These are phyloP conservation scores for Austroboletus olivaceoglutinosus DNA, from an alignment of 1,284 basidiomycete species.

Conservation along the genomic window DNA sequence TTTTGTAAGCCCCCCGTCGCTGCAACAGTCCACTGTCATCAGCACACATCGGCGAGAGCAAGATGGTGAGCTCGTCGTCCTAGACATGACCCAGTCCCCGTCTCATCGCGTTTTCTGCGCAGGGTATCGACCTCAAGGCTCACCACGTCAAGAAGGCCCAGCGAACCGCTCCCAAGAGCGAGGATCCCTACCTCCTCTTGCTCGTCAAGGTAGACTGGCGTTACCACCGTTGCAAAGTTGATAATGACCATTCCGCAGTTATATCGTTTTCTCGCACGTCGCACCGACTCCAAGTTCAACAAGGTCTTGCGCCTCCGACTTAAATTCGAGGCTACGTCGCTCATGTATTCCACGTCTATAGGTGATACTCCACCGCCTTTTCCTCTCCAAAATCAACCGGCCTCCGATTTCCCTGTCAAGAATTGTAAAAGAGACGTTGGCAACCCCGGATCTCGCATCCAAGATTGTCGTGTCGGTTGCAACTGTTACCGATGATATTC, in stretches of 20 bases:
- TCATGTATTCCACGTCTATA: conserved; percentile 31
- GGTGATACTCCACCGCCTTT: conserved; percentile 94
- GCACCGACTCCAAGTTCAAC: conserved; percentile 97
- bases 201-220: conserved; percentile 83
- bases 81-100: conserved; percentile 20
- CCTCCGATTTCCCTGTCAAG: conserved; percentile 94
- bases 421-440: conserved; percentile 79
- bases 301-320: conserved; percentile 53
- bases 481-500: conserved; percentile 96
- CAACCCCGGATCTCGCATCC: conserved; percentile 65
- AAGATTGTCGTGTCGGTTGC: conserved; percentile 92
- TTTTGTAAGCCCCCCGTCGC: conserved; percentile 49
- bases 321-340: conserved; percentile 2
- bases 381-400: conserved; percentile 97
- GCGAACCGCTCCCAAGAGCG: conserved; percentile 94
- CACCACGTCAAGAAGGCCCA: conserved; percentile 99
- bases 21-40: conserved; percentile 37
- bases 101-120: conserved; percentile 16
- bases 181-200: conserved; percentile 98
- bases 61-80: conserved; percentile 71
- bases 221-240: conserved; percentile 1
- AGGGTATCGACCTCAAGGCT: conserved; percentile 97
- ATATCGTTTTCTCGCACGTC: conserved; percentile 98
- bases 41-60: conserved; percentile 55
- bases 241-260: conserved; percentile 53